Conservation (phyloP, 2,329 filamentous ascomycete species). For the Nemania sp. region DNA sequence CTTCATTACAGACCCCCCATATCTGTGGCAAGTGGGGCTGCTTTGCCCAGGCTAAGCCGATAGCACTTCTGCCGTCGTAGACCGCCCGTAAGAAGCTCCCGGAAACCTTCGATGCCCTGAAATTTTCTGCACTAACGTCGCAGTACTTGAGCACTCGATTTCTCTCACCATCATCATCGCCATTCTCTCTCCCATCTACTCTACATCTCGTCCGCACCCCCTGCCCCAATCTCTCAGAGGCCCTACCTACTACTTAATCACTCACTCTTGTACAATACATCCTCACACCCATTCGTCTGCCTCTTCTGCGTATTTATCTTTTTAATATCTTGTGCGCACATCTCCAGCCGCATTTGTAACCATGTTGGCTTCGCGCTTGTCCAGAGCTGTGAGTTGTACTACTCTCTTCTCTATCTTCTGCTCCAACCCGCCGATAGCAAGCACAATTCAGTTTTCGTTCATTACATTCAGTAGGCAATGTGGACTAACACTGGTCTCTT, state of each 20-base stretch:
- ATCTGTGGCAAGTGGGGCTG: neutral
- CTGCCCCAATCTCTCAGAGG: neutral
- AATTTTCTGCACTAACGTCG: constrained; percentile 48
- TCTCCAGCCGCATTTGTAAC: constrained; percentile 54
- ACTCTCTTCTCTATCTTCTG: neutral
- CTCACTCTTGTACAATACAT: constrained; percentile 46
- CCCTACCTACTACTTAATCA: constrained; percentile 46
- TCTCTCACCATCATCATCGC: constrained; percentile 38
- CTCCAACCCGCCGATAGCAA: neutral
- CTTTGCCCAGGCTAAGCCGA: constrained; percentile 22
- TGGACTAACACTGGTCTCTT: constrained; percentile 30
- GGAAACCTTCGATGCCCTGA: constrained; percentile 46
- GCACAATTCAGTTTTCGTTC: neutral
- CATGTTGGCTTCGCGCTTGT: constrained; percentile 79
- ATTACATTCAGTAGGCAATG: neutral
- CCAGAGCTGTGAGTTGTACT: constrained; percentile 74
- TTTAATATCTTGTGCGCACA: constrained; percentile 48
- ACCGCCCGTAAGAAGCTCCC: constrained; percentile 50
- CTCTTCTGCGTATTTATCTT: constrained; percentile 49
- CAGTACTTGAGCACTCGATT: constrained; percentile 39
- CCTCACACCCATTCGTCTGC: constrained; percentile 50
- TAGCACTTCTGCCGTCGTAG: constrained; percentile 44
- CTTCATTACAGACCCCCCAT: no score
- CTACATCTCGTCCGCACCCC: constrained; percentile 47
- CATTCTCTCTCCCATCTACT: constrained; percentile 43